Conservation (phyloP, 768 basidiomycete species). For the Lactifluus hygrophoroides region DNA sequence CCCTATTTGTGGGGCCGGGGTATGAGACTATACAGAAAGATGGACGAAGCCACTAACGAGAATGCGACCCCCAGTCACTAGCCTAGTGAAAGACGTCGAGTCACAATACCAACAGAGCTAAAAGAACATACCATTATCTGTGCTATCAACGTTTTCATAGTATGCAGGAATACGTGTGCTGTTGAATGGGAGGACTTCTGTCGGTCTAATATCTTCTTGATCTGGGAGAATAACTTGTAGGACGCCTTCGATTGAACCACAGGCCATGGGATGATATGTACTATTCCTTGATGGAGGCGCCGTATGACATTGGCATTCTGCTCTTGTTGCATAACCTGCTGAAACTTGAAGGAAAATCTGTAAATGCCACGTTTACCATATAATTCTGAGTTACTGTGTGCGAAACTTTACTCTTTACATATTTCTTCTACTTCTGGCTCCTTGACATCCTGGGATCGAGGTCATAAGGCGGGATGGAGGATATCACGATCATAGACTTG, state of each 20-base stretch:
- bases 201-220: constrained; percentile 41
- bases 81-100: constrained; percentile 35
- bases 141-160: constrained; percentile 58
- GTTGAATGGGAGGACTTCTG: constrained; percentile 41
- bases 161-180: constrained; percentile 47
- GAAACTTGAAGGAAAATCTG: constrained; percentile 50
- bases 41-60: constrained; percentile 33
- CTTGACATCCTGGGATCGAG: constrained; percentile 45
- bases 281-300: constrained; percentile 44
- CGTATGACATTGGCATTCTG: constrained; percentile 57
- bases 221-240: constrained; percentile 40
- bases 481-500: constrained; percentile 12
- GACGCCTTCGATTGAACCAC: constrained; percentile 57
- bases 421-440: constrained; percentile 56
- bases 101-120: background rate
- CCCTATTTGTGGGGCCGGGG: too few species aligned
- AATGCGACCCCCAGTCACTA: constrained; percentile 58
- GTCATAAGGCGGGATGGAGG: background rate
- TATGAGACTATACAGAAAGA: background rate
- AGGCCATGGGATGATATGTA: constrained; percentile 58
- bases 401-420: constrained; percentile 39
- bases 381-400: background rate
- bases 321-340: constrained; percentile 52
- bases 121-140: constrained; percentile 44
- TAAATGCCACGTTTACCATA: background rate